Evolutionary conservation across 495 filamentous ascomycete species (phyloP), one percentile per base, ranked within the genome.

Genomic region (Penicillium bovifimosum): DNA sequence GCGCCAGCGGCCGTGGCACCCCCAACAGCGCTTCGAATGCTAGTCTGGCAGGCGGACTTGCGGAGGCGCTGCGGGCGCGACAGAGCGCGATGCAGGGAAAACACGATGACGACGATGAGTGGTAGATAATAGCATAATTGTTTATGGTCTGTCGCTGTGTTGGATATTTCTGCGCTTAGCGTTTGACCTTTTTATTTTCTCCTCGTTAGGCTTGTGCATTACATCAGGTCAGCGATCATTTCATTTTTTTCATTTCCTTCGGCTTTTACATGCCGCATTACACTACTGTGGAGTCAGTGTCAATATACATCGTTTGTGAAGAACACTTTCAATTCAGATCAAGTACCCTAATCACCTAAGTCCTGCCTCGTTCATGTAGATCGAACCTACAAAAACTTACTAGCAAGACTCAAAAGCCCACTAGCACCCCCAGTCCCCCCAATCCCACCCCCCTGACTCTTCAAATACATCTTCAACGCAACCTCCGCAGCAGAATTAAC

Each of bases 1-100:
- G 81, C 16, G 80, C 80, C 11, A 87, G 86, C 41, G 85, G 80
- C 33, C 76, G 84, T 17, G 81, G 79, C 31, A 88, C 86, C 33
- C 83, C 83, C 40, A 84, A 83, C 59, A 87, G 78, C 57, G 79
- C 86, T 13, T 84, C 82, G 31, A 78, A 78, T 48, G 75, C 71
- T 10, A 91, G 88, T 65, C 65, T 96, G 60, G 90, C 89, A 0
- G 90, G 87, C 17, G 88, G 88, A 0, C 72, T 97, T 54, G 92
- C 92, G 5, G 88, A 95, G 64, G 90, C 89, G 29, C 64, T 93
- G 67, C 69, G 85, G 63, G 81, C 83, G 55, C 76, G 88, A 70
- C 86, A 93, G 64, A 81, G 75, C 54, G 82, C 80, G 9, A 86
- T 87, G 82, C 79, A 79, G 48, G 76, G 76, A 34, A 76, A 76